phyloP scores from a whole-genome alignment of 2,329 filamentous ascomycete genomes.

The Aspergillus hortae region DNA sequence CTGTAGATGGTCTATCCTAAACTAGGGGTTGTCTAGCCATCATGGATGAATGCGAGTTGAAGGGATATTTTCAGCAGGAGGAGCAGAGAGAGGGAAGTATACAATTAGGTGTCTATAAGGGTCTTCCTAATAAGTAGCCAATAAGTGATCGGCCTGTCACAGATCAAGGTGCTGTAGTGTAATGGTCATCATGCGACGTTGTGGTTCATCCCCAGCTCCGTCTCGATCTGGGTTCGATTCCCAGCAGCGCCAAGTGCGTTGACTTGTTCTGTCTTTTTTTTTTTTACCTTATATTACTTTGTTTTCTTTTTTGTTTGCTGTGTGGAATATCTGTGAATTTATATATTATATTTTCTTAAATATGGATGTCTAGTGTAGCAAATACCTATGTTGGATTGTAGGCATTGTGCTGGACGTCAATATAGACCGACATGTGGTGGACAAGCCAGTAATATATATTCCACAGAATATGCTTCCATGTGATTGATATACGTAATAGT shows the following conservation, averaged over 20 bases:
- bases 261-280: slow-evolving; percentile 12
- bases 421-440: no score
- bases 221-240: slow-evolving; percentile 23
- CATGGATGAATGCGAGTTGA: no score
- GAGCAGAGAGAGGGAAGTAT: neutral
- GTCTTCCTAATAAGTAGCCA: neutral
- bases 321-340: no score
- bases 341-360: no score
- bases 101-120: no score
- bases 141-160: neutral
- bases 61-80: no score
- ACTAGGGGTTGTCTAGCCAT: neutral
- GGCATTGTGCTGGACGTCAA: no score
- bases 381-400: no score
- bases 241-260: slow-evolving; percentile 18
- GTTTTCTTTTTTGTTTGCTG: neutral
- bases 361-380: no score
- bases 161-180: slow-evolving; percentile 24
- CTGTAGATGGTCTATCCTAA: neutral
- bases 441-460: no score
- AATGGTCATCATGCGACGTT: slow-evolving; percentile 22
- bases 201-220: slow-evolving; percentile 16
- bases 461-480: no score
- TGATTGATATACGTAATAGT: no score
- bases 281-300: neutral